Evolutionary conservation across 257 asterid species (phyloP), one percentile per base, ranked within the genome.

Genomic region (Nemophila menziesii): DNA sequence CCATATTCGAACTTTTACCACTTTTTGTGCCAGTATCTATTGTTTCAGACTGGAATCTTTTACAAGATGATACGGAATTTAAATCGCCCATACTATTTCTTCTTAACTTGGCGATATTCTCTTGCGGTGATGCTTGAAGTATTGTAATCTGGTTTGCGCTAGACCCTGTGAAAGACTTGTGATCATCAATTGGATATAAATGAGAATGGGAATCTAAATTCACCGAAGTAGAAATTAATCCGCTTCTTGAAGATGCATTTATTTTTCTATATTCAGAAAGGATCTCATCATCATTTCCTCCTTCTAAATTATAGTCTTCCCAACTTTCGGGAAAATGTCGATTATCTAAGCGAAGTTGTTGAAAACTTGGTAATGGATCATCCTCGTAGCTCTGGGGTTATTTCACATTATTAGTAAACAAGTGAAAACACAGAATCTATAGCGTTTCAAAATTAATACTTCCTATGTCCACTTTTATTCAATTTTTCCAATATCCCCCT

Each of bases 361-460:
- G 75, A 49, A 73, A 83, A 15, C 84, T 82, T 13, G 85, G 66
- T 11, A 80, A 44, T 45, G 93, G 79, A 12, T 82, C 96, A 5
- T 85, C 92, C 9, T 70, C 94, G 51, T 79, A 85, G 51, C 83
- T 90, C 98, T 90, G 87, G 49, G 41, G 19, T 65, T 16, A 54
- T 45, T 14, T 26, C 37, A 19, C 22, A 20, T n/a, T 34, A 24
- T 49, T 33, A 63, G 22, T 46, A 5, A 19, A 16, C 33, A 24
- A 4, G 33, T 24, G 10, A 22, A 16, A 37, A 23, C 33, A 20
- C 18, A 20, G 22, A 17, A 44, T 12, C 19, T 24, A 34, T 34
- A 13, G n/a, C n/a, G 3, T 34, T 34, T 16, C 21, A 39, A 39
- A 24, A 24, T 24, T 9, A 24, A 24, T 24, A 4, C 33, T 9